Conservation (phyloP, 371 early-diverging fungal species). For the Sporodiniella umbellata region DNA sequence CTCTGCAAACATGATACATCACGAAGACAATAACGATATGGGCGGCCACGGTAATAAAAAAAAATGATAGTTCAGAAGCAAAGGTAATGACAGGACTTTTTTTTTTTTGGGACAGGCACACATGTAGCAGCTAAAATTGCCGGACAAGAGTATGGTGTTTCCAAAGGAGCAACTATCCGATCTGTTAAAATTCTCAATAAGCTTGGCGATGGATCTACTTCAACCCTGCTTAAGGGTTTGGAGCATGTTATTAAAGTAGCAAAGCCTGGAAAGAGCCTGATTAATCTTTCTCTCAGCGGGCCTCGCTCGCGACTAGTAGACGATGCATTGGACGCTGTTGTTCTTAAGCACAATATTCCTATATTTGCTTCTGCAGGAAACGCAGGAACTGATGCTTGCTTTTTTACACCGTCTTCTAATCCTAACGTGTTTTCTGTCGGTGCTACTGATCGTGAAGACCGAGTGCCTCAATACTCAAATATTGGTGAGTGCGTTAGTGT, state of each 20-base stretch:
- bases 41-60: conserved; percentile 70
- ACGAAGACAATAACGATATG: conserved; percentile 55
- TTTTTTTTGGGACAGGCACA: conserved; percentile 50
- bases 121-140: conserved; percentile 77
- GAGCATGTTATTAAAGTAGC: conserved; percentile 35
- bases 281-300: conserved; percentile 63
- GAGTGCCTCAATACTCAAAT: conserved; percentile 49
- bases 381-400: conserved; percentile 61
- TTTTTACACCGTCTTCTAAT: conserved; percentile 64
- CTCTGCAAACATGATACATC: conserved; percentile 50
- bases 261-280: conserved; percentile 23
- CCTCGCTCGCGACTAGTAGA: conserved; percentile 30
- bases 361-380: conserved; percentile 75
- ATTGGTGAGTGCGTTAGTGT: conserved; percentile 55
- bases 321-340: conserved; percentile 40
- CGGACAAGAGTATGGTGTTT: conserved; percentile 70
- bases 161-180: conserved; percentile 67
- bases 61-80: not conserved
- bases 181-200: conserved; percentile 68
- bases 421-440: conserved; percentile 69
- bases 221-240: conserved; percentile 64
- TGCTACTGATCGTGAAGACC: conserved; percentile 43
- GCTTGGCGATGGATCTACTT: conserved; percentile 53
- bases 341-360: conserved; percentile 37
- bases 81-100: not conserved